A percentile compares a stretch with the other conserved stretches of the same genome.
phyloP scores from a whole-genome alignment of 495 filamentous ascomycete genomes.

The Poronia punctata region DNA sequence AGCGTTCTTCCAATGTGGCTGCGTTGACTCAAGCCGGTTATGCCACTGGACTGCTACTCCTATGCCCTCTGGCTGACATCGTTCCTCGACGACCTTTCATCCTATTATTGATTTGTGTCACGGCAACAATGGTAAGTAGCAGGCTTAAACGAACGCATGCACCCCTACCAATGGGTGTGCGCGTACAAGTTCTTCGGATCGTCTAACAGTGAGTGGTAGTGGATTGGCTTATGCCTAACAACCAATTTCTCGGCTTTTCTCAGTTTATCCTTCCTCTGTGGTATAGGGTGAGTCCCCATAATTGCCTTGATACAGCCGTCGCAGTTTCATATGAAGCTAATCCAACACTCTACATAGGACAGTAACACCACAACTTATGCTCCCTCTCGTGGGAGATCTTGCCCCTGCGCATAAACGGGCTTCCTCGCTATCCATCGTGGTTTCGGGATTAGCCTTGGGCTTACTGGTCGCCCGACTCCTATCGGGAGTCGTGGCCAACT shows the following conservation, averaged over 20 bases:
- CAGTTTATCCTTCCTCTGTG: conserved; percentile 57
- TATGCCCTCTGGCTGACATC: conserved; percentile 71
- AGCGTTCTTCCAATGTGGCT: conserved; percentile 50
- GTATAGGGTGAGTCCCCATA: conserved; percentile 31
- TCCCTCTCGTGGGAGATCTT: conserved; percentile 69
- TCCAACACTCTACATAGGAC: conserved; percentile 44
- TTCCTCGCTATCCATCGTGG: conserved; percentile 59
- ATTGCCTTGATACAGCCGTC: background rate
- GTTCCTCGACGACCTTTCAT: conserved; percentile 63
- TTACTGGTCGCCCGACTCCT: conserved; percentile 66
- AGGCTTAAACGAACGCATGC: background rate
- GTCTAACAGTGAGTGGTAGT: conserved; percentile 23
- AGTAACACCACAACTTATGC: conserved; percentile 73
- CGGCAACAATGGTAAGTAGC: conserved; percentile 53
- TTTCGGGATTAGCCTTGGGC: conserved; percentile 62
- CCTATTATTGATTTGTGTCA: conserved; percentile 55
- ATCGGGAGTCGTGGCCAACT: conserved; percentile 64
- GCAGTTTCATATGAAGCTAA: background rate
- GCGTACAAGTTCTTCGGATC: no score
- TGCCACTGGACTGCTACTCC: conserved; percentile 61
- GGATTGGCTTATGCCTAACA: conserved; percentile 65
- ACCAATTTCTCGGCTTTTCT: conserved; percentile 55
- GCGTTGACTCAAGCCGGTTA: conserved; percentile 78
- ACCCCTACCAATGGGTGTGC: background rate
- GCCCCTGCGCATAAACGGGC: conserved; percentile 60